phyloP scores from a whole-genome alignment of 352 stramenopile genomes.

The Phytopythium sindhum region DNA sequence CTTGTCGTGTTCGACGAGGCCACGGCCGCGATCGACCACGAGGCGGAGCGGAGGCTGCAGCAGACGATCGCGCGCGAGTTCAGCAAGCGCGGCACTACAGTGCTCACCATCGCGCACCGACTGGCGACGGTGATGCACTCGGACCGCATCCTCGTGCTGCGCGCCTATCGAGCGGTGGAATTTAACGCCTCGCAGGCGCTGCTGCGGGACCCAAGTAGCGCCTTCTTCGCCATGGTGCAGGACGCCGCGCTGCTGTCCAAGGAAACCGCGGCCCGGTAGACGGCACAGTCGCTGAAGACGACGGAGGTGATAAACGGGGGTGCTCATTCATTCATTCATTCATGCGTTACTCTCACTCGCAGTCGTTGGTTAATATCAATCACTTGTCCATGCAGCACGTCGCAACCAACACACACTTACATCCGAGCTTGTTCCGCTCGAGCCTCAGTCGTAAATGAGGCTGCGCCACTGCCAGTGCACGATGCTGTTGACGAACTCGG shows the following conservation, averaged over 20 bases:
- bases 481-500: slow-evolving; percentile 85
- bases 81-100: slow-evolving; percentile 46
- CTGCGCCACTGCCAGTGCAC: slow-evolving; percentile 88
- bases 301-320: no score
- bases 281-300: neutral
- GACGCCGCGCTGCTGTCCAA: neutral
- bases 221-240: neutral
- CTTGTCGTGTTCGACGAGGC: slow-evolving; percentile 34
- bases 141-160: slow-evolving; percentile 84
- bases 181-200: slow-evolving; percentile 56
- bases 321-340: neutral
- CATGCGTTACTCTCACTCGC: neutral
- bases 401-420: neutral
- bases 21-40: slow-evolving; percentile 18
- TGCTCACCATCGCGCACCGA: slow-evolving; percentile 91
- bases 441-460: slow-evolving; percentile 80
- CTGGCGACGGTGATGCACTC: slow-evolving; percentile 88
- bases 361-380: neutral
- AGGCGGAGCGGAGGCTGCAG: slow-evolving; percentile 13
- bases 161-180: slow-evolving; percentile 74
- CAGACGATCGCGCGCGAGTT: slow-evolving; percentile 84
- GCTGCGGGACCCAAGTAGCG: neutral
- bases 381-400: neutral
- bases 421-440: neutral
- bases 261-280: neutral